Conservation (phyloP, 106 monocot genomes). For the Dioscorea dumetorum region DNA sequence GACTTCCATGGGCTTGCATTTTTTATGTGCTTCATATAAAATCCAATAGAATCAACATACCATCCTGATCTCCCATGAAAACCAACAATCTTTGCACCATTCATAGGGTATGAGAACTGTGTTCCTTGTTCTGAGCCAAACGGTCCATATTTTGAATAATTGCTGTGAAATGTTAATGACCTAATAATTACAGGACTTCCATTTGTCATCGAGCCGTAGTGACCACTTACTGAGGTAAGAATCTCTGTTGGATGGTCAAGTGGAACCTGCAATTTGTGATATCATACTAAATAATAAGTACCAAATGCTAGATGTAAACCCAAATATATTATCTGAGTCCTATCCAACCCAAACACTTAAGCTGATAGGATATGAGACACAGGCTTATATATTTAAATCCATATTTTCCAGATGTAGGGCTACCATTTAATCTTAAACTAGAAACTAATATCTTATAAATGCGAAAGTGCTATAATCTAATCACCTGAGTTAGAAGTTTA, state of each 20-base stretch:
- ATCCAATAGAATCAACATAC: constrained; percentile 21
- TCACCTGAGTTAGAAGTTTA: background rate
- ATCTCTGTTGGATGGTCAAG: constrained; percentile 16
- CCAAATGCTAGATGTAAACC: background rate
- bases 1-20: constrained; percentile 8
- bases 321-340: too few species aligned
- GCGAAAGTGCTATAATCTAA: background rate
- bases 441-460: background rate
- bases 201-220: constrained; percentile 12
- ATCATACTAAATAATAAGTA: background rate
- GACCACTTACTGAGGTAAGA: constrained; percentile 15
- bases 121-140: constrained; percentile 17
- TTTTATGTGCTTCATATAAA: constrained; percentile 15
- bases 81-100: constrained; percentile 17
- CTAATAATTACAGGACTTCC: constrained; percentile 9
- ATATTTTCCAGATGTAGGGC: too few species aligned
- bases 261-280: constrained; percentile 4
- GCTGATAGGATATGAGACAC: too few species aligned
- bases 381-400: too few species aligned
- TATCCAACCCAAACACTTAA: too few species aligned
- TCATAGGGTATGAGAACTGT: constrained; percentile 13
- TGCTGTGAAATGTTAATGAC: constrained; percentile 25
- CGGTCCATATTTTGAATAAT: constrained; percentile 18
- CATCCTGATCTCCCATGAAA: constrained; percentile 21
- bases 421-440: too few species aligned